Evolutionary conservation across 495 filamentous ascomycete species (phyloP), one percentile per base, ranked within the genome.

Genomic region (Penicillium lagena): DNA sequence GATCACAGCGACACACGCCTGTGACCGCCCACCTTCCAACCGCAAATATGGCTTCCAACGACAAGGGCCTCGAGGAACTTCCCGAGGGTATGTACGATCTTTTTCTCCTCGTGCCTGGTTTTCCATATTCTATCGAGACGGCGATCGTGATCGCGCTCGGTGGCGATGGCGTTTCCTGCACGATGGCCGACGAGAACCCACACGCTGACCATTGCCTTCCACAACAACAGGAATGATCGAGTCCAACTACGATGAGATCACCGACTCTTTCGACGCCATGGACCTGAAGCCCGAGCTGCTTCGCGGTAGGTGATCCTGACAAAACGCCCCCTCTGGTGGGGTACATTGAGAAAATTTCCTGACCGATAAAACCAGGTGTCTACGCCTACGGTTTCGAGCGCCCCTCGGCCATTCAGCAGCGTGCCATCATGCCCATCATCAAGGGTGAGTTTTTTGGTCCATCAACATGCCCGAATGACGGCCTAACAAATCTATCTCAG

Each of bases 201-300:
- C 2, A 22, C 4, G 22, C 22, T 22, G 22, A 22, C 22, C 22
- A 22, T 3, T 22, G 22, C 4, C 22, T 40, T 49, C 52, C 58
- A 33, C 40, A 17, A 10, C 43, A 60, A 62, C 72, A 95, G 94
- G 87, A 66, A 87, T 90, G 76, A 97, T 99, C 77, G 93, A 97
- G 77, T 96, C 90, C 62, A 99, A 97, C 87, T 99, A 99, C 75
- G 93, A 99, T 81, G 94, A 99, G 81, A 88, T 91, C 59, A 93
- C 90, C 68, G 93, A 99, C 72, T 95, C 90, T 46, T 98, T 98
- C 71, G 93, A 98, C 73, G 79, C 89, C 50, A 98, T 98, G 93
- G 83, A 85, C 72, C 79, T 98, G 60, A 95, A 94, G 80, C 57
- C 86, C 39, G 93, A 98, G 80, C 83, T 98, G 61, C 86, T 98